Conservation (phyloP, 176 grass and related monocot species). For the Oryza glaberrima region DNA sequence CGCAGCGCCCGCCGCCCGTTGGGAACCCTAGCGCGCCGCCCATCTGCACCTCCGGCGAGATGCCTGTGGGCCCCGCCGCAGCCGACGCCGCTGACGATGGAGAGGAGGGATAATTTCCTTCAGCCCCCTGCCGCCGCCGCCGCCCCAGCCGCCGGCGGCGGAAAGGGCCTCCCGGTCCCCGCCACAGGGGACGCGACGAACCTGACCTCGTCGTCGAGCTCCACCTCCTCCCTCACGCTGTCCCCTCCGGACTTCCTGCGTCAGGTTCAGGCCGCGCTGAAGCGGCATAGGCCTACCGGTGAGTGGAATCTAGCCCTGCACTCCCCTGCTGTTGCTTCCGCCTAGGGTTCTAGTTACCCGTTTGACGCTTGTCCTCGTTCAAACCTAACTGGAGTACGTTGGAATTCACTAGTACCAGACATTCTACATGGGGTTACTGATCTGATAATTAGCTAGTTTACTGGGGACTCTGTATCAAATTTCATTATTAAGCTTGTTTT, state of each 20-base stretch:
- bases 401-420: not conserved
- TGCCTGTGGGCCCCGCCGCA: slow-evolving; percentile 50
- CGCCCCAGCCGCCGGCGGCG: not conserved
- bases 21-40: slow-evolving; percentile 46
- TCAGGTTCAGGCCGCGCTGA: slow-evolving; percentile 69
- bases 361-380: slow-evolving; percentile 4
- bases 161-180: slow-evolving; percentile 28
- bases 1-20: not conserved
- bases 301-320: slow-evolving; percentile 19
- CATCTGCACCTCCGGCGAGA: slow-evolving; percentile 47
- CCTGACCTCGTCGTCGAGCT: slow-evolving; percentile 57
- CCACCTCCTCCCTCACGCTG: slow-evolving; percentile 52
- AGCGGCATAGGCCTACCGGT: slow-evolving; percentile 71
- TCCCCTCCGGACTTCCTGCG: slow-evolving; percentile 61
- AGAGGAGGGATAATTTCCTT: slow-evolving; percentile 78
- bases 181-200: slow-evolving; percentile 45
- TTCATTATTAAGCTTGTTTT: not conserved
- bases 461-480: not conserved
- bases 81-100: slow-evolving; percentile 46
- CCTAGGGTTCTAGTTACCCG: slow-evolving; percentile 30
- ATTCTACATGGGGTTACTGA: not conserved
- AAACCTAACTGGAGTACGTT: not conserved
- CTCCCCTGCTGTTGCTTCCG: slow-evolving; percentile 1
- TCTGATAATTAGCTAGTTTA: not conserved
- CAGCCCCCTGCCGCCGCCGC: slow-evolving; percentile 30